These are phyloP conservation scores for Rhizophora apiculata DNA, from an alignment of 345 rosid genomes.

Conservation along the genomic window DNA sequence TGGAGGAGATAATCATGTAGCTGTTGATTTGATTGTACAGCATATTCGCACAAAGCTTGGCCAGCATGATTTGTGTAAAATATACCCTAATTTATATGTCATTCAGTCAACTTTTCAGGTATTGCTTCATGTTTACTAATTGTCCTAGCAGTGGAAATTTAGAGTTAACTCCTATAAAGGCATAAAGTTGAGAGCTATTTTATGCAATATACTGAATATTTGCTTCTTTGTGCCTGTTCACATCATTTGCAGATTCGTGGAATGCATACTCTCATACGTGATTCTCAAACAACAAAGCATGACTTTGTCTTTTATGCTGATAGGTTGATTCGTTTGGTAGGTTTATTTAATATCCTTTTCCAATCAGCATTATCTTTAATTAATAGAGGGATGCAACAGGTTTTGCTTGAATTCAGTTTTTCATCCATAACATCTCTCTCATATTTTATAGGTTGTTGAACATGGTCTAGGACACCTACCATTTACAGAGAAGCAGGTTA, in stretches of 20 bases:
- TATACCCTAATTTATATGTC: conserved; percentile 87
- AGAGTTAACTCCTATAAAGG: not conserved
- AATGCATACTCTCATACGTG: conserved; percentile 99
- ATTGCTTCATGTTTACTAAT: conserved; percentile 14
- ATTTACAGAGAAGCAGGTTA: conserved; percentile 93
- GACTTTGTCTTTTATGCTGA: conserved; percentile 96
- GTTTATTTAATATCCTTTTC: conserved; percentile 24
- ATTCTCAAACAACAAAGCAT: conserved; percentile 85
- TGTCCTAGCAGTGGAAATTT: not conserved
- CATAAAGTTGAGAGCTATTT: not conserved
- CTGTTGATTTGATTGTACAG: conserved; percentile 95
- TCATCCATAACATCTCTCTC: conserved; percentile 4
- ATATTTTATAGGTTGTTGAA: conserved; percentile 72
- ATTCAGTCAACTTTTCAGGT: conserved; percentile 99
- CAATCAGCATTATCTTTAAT: not conserved
- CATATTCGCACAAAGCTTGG: conserved; percentile 97
- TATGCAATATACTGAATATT: not conserved
- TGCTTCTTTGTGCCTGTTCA: not conserved
- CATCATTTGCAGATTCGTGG: conserved; percentile 72
- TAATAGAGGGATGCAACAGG: not conserved
- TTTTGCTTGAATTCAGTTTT: not conserved
- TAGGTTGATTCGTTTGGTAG: conserved; percentile 93
- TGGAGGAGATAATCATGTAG: conserved; percentile 98
- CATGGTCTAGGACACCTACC: conserved; percentile 99
- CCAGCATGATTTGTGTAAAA: conserved; percentile 97